Percentiles rank a stretch among this genome's conserved stretches.
phyloP scores from a whole-genome alignment of 2,329 filamentous ascomycete genomes.

The Nigrospora osmanthi region DNA sequence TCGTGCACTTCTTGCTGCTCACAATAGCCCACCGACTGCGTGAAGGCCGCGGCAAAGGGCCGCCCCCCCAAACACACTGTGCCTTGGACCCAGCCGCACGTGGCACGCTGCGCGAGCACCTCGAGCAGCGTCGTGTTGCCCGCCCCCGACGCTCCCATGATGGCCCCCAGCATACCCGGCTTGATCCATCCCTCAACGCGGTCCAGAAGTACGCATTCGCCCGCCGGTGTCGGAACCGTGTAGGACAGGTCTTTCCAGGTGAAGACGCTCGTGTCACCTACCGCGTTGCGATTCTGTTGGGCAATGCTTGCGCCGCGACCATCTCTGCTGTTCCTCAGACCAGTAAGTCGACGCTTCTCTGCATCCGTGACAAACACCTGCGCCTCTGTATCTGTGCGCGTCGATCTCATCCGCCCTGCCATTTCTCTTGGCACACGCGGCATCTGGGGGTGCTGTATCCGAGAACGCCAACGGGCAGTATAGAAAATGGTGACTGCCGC shows the following conservation, averaged over 20 bases:
- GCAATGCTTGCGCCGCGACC: too few species aligned
- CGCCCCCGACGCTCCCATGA: conserved; percentile 59
- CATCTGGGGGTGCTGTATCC: neutral
- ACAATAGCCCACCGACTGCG: conserved; percentile 62
- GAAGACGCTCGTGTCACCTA: neutral
- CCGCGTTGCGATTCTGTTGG: neutral
- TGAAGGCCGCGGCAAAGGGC: conserved; percentile 52
- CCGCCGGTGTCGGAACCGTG: conserved; percentile 35
- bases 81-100: neutral
- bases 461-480: conserved; percentile 47
- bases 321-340: too few species aligned
- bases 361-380: neutral
- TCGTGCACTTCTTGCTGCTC: conserved; percentile 67
- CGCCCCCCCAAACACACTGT: conserved; percentile 59
- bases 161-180: conserved; percentile 55
- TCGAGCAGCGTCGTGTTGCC: conserved; percentile 58
- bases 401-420: conserved; percentile 34
- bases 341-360: too few species aligned
- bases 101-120: conserved; percentile 54
- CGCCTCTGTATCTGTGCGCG: neutral
- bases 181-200: conserved; percentile 52
- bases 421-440: conserved; percentile 34
- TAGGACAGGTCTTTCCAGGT: conserved; percentile 3
- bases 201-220: conserved; percentile 48
- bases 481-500: conserved; percentile 53